Percentiles rank a stretch among this genome's conserved stretches.
phyloP scores from a whole-genome alignment of 306 rosid species.

The Mucuna pruriens region DNA sequence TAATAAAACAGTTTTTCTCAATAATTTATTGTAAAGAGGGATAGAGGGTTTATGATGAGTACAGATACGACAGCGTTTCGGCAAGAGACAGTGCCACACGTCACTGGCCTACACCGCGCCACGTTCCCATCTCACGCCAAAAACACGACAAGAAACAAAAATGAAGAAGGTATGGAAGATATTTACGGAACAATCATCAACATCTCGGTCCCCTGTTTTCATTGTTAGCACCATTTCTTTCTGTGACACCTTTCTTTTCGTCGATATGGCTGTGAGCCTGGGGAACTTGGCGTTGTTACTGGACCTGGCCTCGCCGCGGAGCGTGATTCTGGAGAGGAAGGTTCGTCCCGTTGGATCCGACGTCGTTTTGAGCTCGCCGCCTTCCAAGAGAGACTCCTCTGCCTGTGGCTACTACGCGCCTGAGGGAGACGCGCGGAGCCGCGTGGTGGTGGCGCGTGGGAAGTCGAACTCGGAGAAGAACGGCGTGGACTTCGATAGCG shows the following conservation, averaged over 20 bases:
- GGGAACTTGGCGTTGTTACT: constrained; percentile 76
- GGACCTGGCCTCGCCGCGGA: constrained; percentile 63
- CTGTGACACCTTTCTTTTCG: background rate
- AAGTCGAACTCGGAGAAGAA: constrained; percentile 63
- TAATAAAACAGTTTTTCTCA: too few relatives aligned
- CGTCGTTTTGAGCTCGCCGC: constrained; percentile 58
- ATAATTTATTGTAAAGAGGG: too few relatives aligned
- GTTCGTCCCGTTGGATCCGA: constrained; percentile 58
- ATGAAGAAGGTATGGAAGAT: background rate
- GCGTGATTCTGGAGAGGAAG: constrained; percentile 57
- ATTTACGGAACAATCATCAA: background rate
- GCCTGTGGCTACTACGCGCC: constrained; percentile 42
- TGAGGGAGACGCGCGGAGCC: constrained; percentile 69
- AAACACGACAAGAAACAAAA: background rate
- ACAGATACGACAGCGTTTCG: constrained; percentile 42
- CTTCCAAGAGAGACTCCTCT: constrained; percentile 58
- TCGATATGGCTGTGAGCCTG: constrained; percentile 66
- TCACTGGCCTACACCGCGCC: constrained; percentile 46
- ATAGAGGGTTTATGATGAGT: background rate
- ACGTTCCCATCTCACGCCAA: constrained; percentile 28
- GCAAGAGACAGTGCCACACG: constrained; percentile 42
- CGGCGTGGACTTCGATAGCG: constrained; percentile 73
- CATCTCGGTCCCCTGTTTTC: background rate
- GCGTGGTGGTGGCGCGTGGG: constrained; percentile 51
- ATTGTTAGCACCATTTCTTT: constrained; percentile 17